These are phyloP conservation scores for Plasmodium fragile DNA, from an alignment of 169 alveolate species.

Conservation along the genomic window DNA sequence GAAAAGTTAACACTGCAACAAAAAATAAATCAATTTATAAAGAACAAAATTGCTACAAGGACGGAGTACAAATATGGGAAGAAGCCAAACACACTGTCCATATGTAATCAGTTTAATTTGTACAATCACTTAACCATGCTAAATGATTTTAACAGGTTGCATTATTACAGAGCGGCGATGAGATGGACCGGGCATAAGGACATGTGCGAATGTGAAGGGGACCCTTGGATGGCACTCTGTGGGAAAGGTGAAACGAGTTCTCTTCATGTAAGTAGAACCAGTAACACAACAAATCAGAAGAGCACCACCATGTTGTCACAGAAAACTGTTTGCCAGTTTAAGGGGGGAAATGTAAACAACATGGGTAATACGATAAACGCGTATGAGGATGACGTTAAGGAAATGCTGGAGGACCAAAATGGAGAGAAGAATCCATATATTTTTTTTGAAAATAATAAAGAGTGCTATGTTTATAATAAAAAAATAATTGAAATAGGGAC, in stretches of 20 bases:
- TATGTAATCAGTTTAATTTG: slow-evolving; percentile 85
- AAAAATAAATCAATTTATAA: slow-evolving; percentile 80
- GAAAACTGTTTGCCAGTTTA: background rate
- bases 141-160: slow-evolving; percentile 86
- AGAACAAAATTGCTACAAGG: slow-evolving; percentile 77
- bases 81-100: slow-evolving; percentile 84
- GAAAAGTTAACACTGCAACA: slow-evolving; percentile 76
- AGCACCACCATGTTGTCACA: slow-evolving; percentile 18
- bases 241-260: background rate
- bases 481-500: slow-evolving; percentile 88
- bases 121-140: slow-evolving; percentile 87
- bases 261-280: slow-evolving; percentile 17
- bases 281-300: background rate
- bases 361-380: slow-evolving; percentile 13
- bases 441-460: slow-evolving; percentile 61
- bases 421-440: slow-evolving; percentile 17
- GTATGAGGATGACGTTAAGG: background rate
- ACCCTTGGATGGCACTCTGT: background rate
- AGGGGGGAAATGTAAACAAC: slow-evolving; percentile 24
- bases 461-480: slow-evolving; percentile 80
- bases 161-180: slow-evolving; percentile 87
- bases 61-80: slow-evolving; percentile 83
- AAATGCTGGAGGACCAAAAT: background rate
- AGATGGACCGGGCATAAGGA: slow-evolving; percentile 87
- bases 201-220: background rate